A percentile compares a stretch with the other conserved stretches of the same genome.
phyloP scores from a whole-genome alignment of 306 rosid genomes.

The Vigna reflexopilosa region DNA sequence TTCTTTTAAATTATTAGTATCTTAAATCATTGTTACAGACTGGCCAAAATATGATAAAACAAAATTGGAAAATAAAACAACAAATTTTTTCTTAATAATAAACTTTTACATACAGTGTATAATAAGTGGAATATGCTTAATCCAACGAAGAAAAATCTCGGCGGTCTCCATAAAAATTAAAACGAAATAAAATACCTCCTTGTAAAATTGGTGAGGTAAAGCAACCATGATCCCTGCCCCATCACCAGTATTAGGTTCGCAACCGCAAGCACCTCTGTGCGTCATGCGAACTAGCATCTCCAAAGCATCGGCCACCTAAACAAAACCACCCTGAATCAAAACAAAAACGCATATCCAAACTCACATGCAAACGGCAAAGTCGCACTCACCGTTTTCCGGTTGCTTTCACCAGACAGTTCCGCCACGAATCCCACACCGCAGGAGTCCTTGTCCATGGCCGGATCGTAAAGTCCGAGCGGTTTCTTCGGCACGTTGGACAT shows the following conservation, averaged over 20 bases:
- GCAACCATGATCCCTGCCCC: conserved; percentile 18
- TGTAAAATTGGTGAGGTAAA: conserved; percentile 20
- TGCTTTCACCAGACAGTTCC: conserved; percentile 7
- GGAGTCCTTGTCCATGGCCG: neutral
- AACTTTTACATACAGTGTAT: neutral
- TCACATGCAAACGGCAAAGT: neutral
- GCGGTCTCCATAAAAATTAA: neutral
- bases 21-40: neutral
- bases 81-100: too few species aligned
- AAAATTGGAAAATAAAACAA: neutral
- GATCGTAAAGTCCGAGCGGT: conserved; percentile 12
- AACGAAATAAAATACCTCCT: neutral
- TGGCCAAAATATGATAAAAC: neutral
- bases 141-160: too few species aligned
- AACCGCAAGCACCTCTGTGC: conserved; percentile 11
- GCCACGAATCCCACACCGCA: conserved; percentile 24
- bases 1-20: neutral
- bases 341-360: neutral
- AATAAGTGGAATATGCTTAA: neutral
- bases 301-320: conserved; percentile 1
- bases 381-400: conserved; percentile 1
- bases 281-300: conserved; percentile 30
- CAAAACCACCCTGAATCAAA: neutral
- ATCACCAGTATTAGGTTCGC: conserved; percentile 6
- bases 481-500: neutral